Base-by-base conservation (phyloP, 768 basidiomycete species). In the Favolaschia claudopus region DNA sequence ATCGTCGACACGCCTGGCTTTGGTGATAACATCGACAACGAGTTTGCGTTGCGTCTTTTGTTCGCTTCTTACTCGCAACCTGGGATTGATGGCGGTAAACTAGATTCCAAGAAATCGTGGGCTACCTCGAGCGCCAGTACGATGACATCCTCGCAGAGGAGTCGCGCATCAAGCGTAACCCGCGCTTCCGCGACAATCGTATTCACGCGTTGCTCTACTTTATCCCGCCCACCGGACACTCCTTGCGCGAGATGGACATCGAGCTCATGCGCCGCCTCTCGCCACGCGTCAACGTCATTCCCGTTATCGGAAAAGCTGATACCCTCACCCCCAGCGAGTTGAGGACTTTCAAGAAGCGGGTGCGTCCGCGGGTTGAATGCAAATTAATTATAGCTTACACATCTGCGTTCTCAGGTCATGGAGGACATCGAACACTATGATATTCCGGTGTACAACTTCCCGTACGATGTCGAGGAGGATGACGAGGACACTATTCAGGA, bases 1-100 rank as follows among this genome's bases (percentile, higher is more conserved):
- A 94, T 99, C 61, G 96, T 99, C 27, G 97, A 99, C 74, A 99
- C 97, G 1, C 97, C 97, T 54, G 97, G 97, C 40, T 99, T 99
- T 68, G 97, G 96, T 34, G 95, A 98, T 77, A 96, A 95, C 71
- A 96, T 99, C 71, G 95, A 99, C 82, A 99, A 99, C 69, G 96
- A 98, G 76, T 94, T 94, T 72, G 91, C 93, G 96, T 97, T n/a
- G 76, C 73, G 95, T 84, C 36, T 55, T 54, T 34, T 58, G 10
- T 43, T 39, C 27, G 10, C 34, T 19, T 58, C 40, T 32, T 20
- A 37, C 55, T 39, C 50, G 20, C 44, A 28, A 48, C 52, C 42
- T 52, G 37, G 53, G 15, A 37, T 32, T 55, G 29, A 25, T 47
- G 31, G 22, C 65, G n/a, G n/a, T n/a, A n/a, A n/a, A n/a, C n/a